Evolutionary conservation across 1,284 basidiomycete species (phyloP).

Genomic region (Trametes hirsuta): DNA sequence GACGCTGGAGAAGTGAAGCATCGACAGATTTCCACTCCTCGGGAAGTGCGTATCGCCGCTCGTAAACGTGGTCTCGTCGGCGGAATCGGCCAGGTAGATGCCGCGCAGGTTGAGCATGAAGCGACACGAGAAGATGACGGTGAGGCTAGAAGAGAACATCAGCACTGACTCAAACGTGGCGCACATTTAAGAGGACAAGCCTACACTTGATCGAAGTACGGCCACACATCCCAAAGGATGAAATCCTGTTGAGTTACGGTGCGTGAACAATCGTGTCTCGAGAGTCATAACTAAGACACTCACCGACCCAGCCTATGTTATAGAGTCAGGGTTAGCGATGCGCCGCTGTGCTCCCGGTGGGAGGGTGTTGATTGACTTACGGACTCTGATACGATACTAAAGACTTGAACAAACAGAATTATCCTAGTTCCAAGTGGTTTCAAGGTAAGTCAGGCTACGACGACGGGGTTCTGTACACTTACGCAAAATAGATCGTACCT

Average conservation of each 20-base stretch:
- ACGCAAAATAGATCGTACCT: constrained; percentile 30
- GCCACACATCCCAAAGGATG: constrained; percentile 26
- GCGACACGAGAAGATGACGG: constrained; percentile 26
- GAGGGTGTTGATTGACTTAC: constrained; percentile 1
- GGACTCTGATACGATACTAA: constrained; percentile 18
- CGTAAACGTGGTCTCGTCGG: background rate
- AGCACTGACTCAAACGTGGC: background rate
- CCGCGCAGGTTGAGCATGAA: constrained; percentile 33
- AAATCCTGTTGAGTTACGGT: constrained; percentile 4
- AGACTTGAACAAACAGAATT: constrained; percentile 21
- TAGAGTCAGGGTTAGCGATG: background rate
- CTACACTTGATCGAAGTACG: constrained; percentile 27
- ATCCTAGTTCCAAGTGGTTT: background rate
- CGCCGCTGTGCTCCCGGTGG: background rate
- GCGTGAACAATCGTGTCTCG: background rate
- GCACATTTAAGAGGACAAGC: background rate
- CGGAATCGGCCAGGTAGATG: constrained; percentile 17
- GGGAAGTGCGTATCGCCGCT: background rate
- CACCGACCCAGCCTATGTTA: constrained; percentile 13
- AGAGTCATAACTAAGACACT: background rate
- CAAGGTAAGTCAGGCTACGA: no score
- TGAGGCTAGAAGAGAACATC: constrained; percentile 17
- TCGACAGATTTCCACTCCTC: background rate
- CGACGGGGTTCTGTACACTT: background rate
- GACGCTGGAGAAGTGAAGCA: constrained; percentile 22